Evolutionary conservation across 1,284 basidiomycete species (phyloP).

Genomic region (Pseudozyma sp.): DNA sequence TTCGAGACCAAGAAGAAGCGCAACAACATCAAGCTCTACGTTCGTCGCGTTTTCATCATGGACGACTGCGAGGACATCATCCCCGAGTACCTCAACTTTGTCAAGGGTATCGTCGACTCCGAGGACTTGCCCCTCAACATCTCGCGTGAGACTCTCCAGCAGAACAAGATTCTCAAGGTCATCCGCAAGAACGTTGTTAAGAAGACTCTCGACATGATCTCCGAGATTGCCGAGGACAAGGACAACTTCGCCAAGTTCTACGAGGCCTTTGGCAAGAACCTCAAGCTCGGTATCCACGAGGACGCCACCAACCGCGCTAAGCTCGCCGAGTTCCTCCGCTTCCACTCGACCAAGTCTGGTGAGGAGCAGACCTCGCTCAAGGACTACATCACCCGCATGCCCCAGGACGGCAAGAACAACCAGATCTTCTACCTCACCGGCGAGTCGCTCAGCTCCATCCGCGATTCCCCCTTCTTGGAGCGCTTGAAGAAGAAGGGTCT

Average conservation of each 20-base stretch:
- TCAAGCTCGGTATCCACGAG: slow-evolving; percentile 94
- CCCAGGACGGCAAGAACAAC: slow-evolving; percentile 97
- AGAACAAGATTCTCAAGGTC: slow-evolving; percentile 99
- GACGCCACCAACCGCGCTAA: slow-evolving; percentile 99
- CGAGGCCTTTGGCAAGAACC: slow-evolving; percentile 76
- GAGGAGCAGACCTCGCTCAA: slow-evolving; percentile 96
- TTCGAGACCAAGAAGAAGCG: slow-evolving; percentile 99
- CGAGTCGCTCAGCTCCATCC: slow-evolving; percentile 90
- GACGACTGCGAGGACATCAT: slow-evolving; percentile 99
- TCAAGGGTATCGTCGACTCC: slow-evolving; percentile 95
- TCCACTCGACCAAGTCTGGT: slow-evolving; percentile 93
- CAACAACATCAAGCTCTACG: slow-evolving; percentile 99
- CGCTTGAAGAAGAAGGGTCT: slow-evolving; percentile 99
- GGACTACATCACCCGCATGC: slow-evolving; percentile 99
- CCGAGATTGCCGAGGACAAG: slow-evolving; percentile 99
- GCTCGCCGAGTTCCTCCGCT: slow-evolving; percentile 98
- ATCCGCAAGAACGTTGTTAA: slow-evolving; percentile 89
- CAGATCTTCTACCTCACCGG: slow-evolving; percentile 92
- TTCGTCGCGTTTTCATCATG: slow-evolving; percentile 99
- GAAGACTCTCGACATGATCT: slow-evolving; percentile 95
- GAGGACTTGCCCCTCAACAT: slow-evolving; percentile 99
- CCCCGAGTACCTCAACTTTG: slow-evolving; percentile 99
- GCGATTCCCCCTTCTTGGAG: slow-evolving; percentile 98
- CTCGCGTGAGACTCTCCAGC: slow-evolving; percentile 99
- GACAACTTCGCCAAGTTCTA: slow-evolving; percentile 99